phyloP scores from a whole-genome alignment of 768 basidiomycete species.

The Termitomyces sp. region DNA sequence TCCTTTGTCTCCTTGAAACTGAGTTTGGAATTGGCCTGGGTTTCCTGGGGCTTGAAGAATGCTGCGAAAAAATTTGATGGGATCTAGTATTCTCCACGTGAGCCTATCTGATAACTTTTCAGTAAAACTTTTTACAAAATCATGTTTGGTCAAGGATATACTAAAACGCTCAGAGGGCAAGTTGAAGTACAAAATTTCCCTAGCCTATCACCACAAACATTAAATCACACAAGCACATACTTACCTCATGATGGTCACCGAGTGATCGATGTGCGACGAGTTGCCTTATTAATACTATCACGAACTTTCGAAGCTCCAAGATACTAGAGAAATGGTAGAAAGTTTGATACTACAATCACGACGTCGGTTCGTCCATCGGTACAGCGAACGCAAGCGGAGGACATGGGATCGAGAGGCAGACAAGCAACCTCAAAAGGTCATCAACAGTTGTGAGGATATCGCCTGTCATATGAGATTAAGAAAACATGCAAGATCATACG shows the following conservation, averaged over 20 bases:
- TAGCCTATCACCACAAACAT: no score
- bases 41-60: no score
- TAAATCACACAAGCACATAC: no score
- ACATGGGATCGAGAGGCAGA: neutral
- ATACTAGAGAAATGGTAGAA: neutral
- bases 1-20: neutral
- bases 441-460: constrained; percentile 28
- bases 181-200: no score
- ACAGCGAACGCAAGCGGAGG: neutral
- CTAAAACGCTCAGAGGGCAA: no score
- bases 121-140: no score
- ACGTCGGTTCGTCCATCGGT: neutral
- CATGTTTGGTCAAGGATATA: no score
- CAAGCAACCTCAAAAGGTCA: neutral
- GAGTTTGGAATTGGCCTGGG: neutral
- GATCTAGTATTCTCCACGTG: neutral
- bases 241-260: no score
- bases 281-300: neutral
- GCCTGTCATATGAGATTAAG: constrained; percentile 33
- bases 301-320: neutral
- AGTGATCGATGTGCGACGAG: no score
- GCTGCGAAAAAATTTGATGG: neutral
- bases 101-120: no score
- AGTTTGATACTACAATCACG: neutral
- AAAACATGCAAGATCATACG: constrained; percentile 39